These are phyloP conservation scores for Trypanosoma theileri DNA, from an alignment of 208 protist species.

Conservation along the genomic window DNA sequence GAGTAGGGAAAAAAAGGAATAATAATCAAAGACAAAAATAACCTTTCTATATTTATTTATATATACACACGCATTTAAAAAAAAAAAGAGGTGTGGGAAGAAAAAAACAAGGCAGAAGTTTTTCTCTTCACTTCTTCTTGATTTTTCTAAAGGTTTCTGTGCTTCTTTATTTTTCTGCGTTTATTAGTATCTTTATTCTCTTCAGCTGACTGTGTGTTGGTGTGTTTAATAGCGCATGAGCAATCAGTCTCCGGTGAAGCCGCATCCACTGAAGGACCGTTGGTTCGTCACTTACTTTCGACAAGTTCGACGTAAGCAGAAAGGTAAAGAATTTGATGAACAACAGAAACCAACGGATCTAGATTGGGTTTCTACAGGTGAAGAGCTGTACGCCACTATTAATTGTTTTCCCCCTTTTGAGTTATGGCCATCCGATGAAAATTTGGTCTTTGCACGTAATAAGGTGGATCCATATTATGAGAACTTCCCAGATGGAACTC, in stretches of 20 bases:
- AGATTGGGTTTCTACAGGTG: slow-evolving; percentile 72
- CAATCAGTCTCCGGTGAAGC: slow-evolving; percentile 11
- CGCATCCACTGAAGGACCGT: slow-evolving; percentile 74
- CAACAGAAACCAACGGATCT: slow-evolving; percentile 51
- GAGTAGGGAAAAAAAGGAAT: too few relatives aligned
- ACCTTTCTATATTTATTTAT: too few relatives aligned
- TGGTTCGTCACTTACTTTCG: slow-evolving; percentile 85
- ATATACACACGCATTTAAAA: too few relatives aligned
- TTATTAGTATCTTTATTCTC: too few relatives aligned
- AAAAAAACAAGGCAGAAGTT: slow-evolving; percentile 1
- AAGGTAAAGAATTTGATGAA: slow-evolving; percentile 51
- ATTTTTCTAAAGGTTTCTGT: too few relatives aligned
- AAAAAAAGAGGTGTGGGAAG: background rate
- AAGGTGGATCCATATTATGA: slow-evolving; percentile 75
- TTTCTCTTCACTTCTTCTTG: too few relatives aligned
- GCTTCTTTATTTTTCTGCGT: too few relatives aligned
- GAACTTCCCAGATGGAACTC: slow-evolving; percentile 67
- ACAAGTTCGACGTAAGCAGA: slow-evolving; percentile 27
- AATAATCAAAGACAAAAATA: too few relatives aligned
- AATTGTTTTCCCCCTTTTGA: slow-evolving; percentile 72
- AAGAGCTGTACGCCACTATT: slow-evolving; percentile 70
- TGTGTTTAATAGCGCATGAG: slow-evolving; percentile 25
- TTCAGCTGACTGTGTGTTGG: background rate
- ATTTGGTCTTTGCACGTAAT: slow-evolving; percentile 76
- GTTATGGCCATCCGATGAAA: slow-evolving; percentile 61